phyloP scores from a whole-genome alignment of 495 filamentous ascomycete species.

The Aspergillus coremiiformis region DNA sequence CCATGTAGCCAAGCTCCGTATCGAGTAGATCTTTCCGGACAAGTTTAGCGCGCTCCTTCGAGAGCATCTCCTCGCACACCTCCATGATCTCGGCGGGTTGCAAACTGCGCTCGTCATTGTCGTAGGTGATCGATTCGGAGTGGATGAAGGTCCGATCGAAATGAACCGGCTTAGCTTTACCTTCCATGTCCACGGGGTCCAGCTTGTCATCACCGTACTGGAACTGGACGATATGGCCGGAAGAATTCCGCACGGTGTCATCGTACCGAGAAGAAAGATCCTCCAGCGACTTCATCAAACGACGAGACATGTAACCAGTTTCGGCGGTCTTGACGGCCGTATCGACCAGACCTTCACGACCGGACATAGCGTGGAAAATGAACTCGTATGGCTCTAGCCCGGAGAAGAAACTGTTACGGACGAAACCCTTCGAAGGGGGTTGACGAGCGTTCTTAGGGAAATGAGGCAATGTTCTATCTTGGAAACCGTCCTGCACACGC shows the following conservation, averaged over 20 bases:
- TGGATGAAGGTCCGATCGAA: slow-evolving; percentile 91
- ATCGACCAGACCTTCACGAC: slow-evolving; percentile 97
- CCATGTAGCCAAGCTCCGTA: slow-evolving; percentile 52
- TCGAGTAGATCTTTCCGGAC: slow-evolving; percentile 48
- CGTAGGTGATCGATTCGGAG: slow-evolving; percentile 67
- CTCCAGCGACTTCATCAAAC: slow-evolving; percentile 95
- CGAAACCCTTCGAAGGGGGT: slow-evolving; percentile 92
- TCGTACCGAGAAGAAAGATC: slow-evolving; percentile 90
- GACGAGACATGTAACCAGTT: slow-evolving; percentile 97
- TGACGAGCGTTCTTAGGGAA: slow-evolving; percentile 89
- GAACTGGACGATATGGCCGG: slow-evolving; percentile 83
- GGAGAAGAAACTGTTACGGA: slow-evolving; percentile 93
- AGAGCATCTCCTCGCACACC: slow-evolving; percentile 56
- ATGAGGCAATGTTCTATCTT: slow-evolving; percentile 88
- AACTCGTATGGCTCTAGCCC: slow-evolving; percentile 89
- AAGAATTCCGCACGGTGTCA: slow-evolving; percentile 85
- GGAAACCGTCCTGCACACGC: slow-evolving; percentile 93
- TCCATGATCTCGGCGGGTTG: slow-evolving; percentile 65
- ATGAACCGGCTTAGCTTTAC: slow-evolving; percentile 82
- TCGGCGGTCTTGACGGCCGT: slow-evolving; percentile 99
- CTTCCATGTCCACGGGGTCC: slow-evolving; percentile 97
- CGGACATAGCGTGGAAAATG: slow-evolving; percentile 96
- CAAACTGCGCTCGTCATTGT: slow-evolving; percentile 63
- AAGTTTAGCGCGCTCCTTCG: slow-evolving; percentile 57
- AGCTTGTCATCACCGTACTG: slow-evolving; percentile 93